Percentiles rank a stretch among this genome's conserved stretches.
phyloP scores from a whole-genome alignment of 1,284 basidiomycete species.

The Heterobasidion annosum region DNA sequence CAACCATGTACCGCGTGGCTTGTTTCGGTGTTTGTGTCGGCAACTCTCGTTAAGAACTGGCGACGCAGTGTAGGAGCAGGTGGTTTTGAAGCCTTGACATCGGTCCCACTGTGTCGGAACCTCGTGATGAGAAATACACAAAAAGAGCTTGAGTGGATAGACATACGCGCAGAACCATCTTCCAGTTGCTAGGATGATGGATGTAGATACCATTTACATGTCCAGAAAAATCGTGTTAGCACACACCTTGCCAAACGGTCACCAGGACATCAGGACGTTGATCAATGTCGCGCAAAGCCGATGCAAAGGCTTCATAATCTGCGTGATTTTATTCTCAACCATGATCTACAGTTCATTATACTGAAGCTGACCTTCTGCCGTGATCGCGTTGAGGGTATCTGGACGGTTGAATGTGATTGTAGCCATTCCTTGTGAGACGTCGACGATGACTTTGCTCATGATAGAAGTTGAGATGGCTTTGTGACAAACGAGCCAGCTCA shows the following conservation, averaged over 20 bases:
- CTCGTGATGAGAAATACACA: background rate
- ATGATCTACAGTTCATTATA: background rate
- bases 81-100: background rate
- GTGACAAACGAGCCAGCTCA: too few species aligned
- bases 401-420: background rate
- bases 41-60: background rate
- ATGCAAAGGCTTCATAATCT: constrained; percentile 1
- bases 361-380: background rate
- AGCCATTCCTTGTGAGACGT: background rate
- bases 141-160: background rate
- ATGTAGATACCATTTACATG: background rate
- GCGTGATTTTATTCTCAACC: background rate
- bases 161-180: constrained; percentile 1
- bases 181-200: background rate
- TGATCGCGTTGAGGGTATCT: background rate
- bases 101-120: background rate
- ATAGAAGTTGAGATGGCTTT: background rate
- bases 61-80: background rate
- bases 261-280: background rate
- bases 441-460: background rate
- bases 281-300: background rate
- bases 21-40: background rate
- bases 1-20: background rate
- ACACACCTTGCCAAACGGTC: constrained; percentile 1
- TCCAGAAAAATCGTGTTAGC: background rate